Evolutionary conservation across 1,284 basidiomycete genomes (phyloP), one percentile per base, ranked within the genome.

Genomic region (Moesziomyces antarcticus): DNA sequence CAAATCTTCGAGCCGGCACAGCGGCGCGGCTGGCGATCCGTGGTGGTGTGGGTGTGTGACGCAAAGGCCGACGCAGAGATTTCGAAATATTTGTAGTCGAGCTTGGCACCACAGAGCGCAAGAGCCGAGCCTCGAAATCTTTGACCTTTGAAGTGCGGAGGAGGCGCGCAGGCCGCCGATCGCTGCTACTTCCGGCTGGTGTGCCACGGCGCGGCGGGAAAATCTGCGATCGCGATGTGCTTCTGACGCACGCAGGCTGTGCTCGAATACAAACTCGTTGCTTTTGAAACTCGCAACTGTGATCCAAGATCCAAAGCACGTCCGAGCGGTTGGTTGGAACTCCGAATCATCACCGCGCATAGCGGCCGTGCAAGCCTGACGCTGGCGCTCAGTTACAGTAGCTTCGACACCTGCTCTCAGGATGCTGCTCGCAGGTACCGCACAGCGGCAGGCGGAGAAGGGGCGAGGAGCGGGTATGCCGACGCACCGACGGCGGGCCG

Each of bases 51-150:
- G 10, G 30, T 33, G 30, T 33, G n/a, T 44, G 42, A 24, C 42
- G 42, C 42, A 44, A 44, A 20, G 42, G 42, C 42, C 22, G 42
- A 44, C 22, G 42, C 42, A 22, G 42, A 24, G 41, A n/a, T 21
- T 42, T 42, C 20, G 16, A 42, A 33, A 33, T 13, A 33, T 11
- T 33, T 40, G 14, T 4, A 40, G 37, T 40, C 6, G 37, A 18
- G 37, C 37, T 40, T 40, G 37, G 37, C 37, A 18, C 6, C 25
- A 5, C 37, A 40, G 18, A 6, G 16, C 18, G 6, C 14, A 11
- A 33, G 30, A 40, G 18, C 18, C 37, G 37, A 40, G 37, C 16
- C 5, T 40, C 5, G 37, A 40, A 33, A 40, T n/a, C 37, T 40
- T 40, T 35, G 33, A 11, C 8, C 33, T 35, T 5, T 11, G n/a